Evolutionary conservation across 495 filamentous ascomycete genomes (phyloP).

Genomic region (Aspergillus homomorphus): DNA sequence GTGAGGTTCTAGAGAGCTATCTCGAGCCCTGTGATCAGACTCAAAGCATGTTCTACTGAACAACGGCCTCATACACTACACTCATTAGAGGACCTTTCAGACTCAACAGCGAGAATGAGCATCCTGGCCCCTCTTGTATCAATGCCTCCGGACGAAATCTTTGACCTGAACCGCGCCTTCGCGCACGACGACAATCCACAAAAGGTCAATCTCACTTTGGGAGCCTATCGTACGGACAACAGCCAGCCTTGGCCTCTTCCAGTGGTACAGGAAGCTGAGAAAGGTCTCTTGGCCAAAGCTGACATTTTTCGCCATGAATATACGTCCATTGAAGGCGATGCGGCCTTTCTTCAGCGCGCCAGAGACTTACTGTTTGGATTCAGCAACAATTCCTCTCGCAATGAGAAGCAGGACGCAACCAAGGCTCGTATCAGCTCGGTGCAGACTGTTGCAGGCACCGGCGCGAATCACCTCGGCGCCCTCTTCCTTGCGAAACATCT

Average conservation of each 20-base stretch:
- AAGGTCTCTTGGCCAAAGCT: background rate
- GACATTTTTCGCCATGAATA: background rate
- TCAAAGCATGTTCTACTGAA: no score
- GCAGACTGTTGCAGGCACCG: conserved; percentile 83
- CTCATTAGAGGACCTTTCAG: no score
- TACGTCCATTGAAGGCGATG: background rate
- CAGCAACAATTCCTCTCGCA: background rate
- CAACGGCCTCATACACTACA: no score
- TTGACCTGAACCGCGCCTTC: background rate
- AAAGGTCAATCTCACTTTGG: background rate
- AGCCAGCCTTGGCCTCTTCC: background rate
- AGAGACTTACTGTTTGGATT: background rate
- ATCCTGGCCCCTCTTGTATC: no score
- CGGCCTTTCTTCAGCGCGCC: background rate
- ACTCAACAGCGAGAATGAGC: no score
- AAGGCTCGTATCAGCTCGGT: conserved; percentile 19
- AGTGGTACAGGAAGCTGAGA: background rate
- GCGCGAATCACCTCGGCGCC: conserved; percentile 75
- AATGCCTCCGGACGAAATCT: background rate
- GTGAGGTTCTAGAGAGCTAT: no score
- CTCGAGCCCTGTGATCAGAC: no score
- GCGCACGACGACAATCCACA: background rate
- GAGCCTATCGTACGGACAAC: background rate
- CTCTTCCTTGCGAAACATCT: conserved; percentile 59
- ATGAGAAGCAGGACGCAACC: background rate